These are phyloP conservation scores for Xylaria polymorpha DNA, from an alignment of 2,329 filamentous ascomycete species.

Conservation along the genomic window DNA sequence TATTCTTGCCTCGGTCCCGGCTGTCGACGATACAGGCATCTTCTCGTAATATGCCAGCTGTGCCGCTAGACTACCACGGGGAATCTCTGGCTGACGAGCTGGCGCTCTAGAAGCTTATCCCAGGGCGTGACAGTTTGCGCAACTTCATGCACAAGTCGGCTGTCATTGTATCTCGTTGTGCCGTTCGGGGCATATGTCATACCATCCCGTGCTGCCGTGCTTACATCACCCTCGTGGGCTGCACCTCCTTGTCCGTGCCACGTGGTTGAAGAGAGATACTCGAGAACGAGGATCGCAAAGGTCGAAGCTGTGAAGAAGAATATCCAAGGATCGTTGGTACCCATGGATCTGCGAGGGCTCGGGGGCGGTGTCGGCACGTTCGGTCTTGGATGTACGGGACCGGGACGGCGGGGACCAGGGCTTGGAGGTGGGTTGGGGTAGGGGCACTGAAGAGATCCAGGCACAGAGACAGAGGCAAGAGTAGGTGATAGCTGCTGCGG, in stretches of 20 bases:
- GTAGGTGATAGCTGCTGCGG: slow-evolving; percentile 32
- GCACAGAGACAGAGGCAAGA: slow-evolving; percentile 24
- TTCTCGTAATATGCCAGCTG: background rate
- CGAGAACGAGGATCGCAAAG: background rate
- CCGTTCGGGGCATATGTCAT: background rate
- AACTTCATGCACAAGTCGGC: background rate
- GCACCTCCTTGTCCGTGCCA: background rate
- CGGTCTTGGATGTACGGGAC: slow-evolving; percentile 43
- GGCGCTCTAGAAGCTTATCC: background rate
- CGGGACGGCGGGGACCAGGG: slow-evolving; percentile 41
- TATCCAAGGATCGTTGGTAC: background rate
- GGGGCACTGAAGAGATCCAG: slow-evolving; percentile 35
- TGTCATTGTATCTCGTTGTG: background rate
- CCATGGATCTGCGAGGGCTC: slow-evolving; percentile 41
- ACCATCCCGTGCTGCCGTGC: background rate
- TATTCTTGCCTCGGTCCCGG: background rate
- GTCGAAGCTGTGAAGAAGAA: background rate
- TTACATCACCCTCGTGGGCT: background rate
- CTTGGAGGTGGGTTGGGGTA: slow-evolving; percentile 46
- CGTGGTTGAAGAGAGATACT: slow-evolving; percentile 8
- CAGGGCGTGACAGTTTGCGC: background rate
- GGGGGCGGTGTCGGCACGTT: slow-evolving; percentile 48
- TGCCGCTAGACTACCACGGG: background rate
- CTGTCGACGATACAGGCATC: background rate
- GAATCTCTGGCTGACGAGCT: background rate